Conservation (phyloP, 2,329 filamentous ascomycete genomes). For the Xylariaceae sp. region DNA sequence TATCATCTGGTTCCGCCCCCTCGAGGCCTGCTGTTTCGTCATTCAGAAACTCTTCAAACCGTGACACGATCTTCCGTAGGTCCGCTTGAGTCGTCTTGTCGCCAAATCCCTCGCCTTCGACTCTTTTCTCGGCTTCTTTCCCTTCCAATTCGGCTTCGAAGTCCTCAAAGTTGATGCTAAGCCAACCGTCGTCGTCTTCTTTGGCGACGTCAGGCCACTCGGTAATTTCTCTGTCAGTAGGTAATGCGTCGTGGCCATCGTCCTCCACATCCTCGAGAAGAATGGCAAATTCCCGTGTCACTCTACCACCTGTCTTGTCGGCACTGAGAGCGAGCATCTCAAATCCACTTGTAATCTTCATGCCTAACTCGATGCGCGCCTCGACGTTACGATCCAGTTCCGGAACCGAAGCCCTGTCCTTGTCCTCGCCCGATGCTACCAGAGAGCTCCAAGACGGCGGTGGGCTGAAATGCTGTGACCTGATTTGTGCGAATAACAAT, state of each 20-base stretch:
- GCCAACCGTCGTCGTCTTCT: conserved; percentile 87
- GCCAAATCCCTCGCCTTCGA: conserved; percentile 50
- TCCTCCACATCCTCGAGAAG: conserved; percentile 72
- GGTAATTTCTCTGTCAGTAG: conserved; percentile 69
- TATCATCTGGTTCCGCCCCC: conserved; percentile 70
- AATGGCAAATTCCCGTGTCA: conserved; percentile 72
- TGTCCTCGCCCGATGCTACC: conserved; percentile 30
- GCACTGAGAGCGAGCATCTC: conserved; percentile 77
- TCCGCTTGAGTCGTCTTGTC: conserved; percentile 69
- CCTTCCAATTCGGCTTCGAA: conserved; percentile 77
- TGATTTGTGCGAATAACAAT: conserved; percentile 86
- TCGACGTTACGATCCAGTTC: conserved; percentile 28
- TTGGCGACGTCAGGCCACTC: conserved; percentile 59
- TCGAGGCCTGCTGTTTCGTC: conserved; percentile 79
- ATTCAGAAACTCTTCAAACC: conserved; percentile 90
- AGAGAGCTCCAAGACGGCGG: conserved; percentile 51
- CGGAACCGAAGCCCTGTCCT: conserved; percentile 4
- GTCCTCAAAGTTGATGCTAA: conserved; percentile 87
- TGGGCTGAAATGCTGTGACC: conserved; percentile 76
- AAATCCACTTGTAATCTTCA: conserved; percentile 88
- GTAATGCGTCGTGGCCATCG: conserved; percentile 65
- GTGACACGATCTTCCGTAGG: conserved; percentile 83
- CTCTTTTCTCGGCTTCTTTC: conserved; percentile 32
- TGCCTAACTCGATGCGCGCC: conserved; percentile 65
- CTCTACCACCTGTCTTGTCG: conserved; percentile 64